These are phyloP conservation scores for Phaseolus lunatus DNA, from an alignment of 306 rosid species.

Conservation along the genomic window DNA sequence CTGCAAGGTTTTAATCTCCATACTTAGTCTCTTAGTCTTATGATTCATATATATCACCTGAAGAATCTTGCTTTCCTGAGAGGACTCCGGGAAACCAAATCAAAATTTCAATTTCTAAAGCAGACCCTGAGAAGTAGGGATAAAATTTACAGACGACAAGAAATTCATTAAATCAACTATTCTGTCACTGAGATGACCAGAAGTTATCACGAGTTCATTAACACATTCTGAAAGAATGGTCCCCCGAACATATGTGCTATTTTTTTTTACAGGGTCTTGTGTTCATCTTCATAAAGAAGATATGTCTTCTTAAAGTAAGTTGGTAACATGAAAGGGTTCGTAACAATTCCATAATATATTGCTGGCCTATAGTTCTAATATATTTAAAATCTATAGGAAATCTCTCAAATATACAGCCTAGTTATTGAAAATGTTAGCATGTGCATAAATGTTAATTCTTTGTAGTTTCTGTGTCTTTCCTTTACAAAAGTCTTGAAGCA, in stretches of 20 bases:
- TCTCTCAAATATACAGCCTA: slow-evolving; percentile 2
- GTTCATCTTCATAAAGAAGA: slow-evolving; percentile 17
- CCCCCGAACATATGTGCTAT: too few relatives aligned
- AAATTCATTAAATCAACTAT: slow-evolving; percentile 5
- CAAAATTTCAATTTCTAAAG: slow-evolving; percentile 17
- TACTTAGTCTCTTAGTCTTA: neutral
- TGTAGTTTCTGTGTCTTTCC: slow-evolving; percentile 15
- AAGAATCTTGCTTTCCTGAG: slow-evolving; percentile 24
- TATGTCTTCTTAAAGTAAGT: neutral
- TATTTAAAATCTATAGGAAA: slow-evolving; percentile 17
- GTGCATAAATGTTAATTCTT: slow-evolving; percentile 25
- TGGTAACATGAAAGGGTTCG: neutral
- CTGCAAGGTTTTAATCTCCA: slow-evolving; percentile 7
- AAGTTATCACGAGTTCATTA: too few relatives aligned
- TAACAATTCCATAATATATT: slow-evolving; percentile 19
- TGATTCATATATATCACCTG: slow-evolving; percentile 2
- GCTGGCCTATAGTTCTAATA: slow-evolving; percentile 13
- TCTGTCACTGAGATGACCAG: neutral
- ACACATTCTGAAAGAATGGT: too few relatives aligned
- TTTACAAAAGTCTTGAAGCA: slow-evolving; percentile 29
- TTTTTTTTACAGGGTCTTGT: neutral
- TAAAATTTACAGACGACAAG: slow-evolving; percentile 3
- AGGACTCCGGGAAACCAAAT: slow-evolving; percentile 14
- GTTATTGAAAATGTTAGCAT: neutral
- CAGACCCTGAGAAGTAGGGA: neutral